Evolutionary conservation across 164 flowering plant species (phyloP), one percentile per base, ranked within the genome.

Genomic region (Liquidambar formosana): DNA sequence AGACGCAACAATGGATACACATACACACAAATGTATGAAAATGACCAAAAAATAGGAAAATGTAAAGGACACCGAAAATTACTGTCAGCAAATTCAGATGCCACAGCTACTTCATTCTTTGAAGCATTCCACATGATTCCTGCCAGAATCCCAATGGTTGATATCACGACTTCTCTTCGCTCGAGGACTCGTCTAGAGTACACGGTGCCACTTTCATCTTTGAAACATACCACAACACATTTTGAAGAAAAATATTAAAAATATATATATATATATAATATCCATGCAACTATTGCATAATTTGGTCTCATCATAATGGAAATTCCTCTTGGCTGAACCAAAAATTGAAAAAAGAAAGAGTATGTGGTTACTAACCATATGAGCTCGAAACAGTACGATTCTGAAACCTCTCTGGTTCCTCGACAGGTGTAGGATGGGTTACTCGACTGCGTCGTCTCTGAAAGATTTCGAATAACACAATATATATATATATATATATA

Each of bases 41-140:
- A 21, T 5, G 23, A 23, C 16, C 16, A 11, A 51, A 1, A 19
- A 57, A 45, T n/a, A 45, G 59, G 27, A 21, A 23, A 61, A 33
- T 59, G 43, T 16, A 8, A 61, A 48, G 15, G n/a, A 44, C 16
- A 54, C 8, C 1, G 45, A 33, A 64, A 82, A 68, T 77, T 82
- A 92, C 97, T 90, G 77, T 92, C 97, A 65, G 95, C 83, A 73
- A 79, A 92, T 83, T 85, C 89, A 76, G 89, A 59, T 54, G 97
- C 92, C 27, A 54, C 28, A 61, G 89, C 89, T 21, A 58, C 66
- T 59, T 64, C 78, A 68, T 73, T 69, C 33, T 53, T 66, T 57
- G 67, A 58, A 77, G 69, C 25, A 67, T 62, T 65, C 70, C 62
- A 68, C 19, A 68, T 38, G 51, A 61, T 64, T 23, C 78, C 79